Base-by-base conservation (phyloP, 495 filamentous ascomycete species). In the Tuber brumale region DNA sequence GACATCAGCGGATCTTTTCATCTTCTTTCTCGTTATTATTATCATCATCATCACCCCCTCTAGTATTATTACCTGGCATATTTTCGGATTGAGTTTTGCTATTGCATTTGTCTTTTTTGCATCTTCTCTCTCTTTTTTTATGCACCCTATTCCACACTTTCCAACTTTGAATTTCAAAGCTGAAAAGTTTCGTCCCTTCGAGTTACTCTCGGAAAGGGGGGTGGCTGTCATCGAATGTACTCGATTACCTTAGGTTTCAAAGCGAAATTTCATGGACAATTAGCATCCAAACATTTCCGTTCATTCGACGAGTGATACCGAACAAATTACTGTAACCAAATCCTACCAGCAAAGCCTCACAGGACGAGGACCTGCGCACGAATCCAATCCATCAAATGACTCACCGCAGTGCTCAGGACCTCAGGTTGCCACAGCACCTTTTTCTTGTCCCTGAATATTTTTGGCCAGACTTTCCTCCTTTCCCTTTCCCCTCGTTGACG, bases 31-130 rank as follows among this genome's bases (percentile, higher is more conserved):
- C 16, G n/a, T 51, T 27, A 27, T 61, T 31, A 61, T 16, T 16
- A 61, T 61, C 12, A 61, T 16, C n/a, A 1, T 39, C 37, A 39
- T 39, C 37, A 39, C 37, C 37, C 37, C 8, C 51, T 61, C n/a
- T 61, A 61, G 51, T 31, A 61, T n/a, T 75, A 16, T 14, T n/a
- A 31, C 18, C 21, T 61, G 12, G 45, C 75, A 44, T 71, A 48
- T 61, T 39, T 70, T 76, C 12, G 4, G 51, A 19, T 76, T 76
- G 75, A 27, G n/a, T 76, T 76, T 76, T 44, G 9, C 57, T 77
- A 51, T 71, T 27, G 75, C 41, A 73, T 69, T 37, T 46, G 44
- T 42, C 27, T 72, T 70, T 72, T 79, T 78, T 57, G 70, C 51
- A 78, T 78, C 10, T 5, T 27, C 23, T 37, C 42, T 57, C 69